Conservation (phyloP, 106 monocot genomes). For the Dioscorea dumetorum region DNA sequence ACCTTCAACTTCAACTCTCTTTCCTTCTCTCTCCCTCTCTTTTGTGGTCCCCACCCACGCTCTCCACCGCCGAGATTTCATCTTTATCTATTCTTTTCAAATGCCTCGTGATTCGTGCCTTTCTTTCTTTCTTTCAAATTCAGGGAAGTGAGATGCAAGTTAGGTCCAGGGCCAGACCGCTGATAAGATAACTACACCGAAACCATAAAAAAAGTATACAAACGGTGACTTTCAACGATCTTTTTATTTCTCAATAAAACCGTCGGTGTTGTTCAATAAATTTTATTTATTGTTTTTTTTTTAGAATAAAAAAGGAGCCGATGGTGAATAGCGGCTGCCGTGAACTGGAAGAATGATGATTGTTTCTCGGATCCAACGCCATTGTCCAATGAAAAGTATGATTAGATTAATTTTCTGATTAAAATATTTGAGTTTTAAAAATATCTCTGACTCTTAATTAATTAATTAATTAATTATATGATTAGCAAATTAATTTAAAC, state of each 20-base stretch:
- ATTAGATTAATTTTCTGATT: too few species aligned
- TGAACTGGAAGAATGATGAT: too few species aligned
- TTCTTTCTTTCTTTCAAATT: background rate
- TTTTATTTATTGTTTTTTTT: too few species aligned
- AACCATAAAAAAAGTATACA: background rate
- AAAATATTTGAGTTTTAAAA: too few species aligned
- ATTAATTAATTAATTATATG: too few species aligned
- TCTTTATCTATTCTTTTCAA: background rate
- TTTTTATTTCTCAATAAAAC: background rate
- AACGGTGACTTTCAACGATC: background rate
- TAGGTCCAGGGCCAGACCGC: background rate
- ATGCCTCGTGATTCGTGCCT: background rate
- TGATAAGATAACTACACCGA: background rate
- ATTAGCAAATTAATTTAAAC: too few species aligned
- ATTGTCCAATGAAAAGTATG: too few species aligned
- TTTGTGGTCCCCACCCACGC: background rate
- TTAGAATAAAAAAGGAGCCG: too few species aligned
- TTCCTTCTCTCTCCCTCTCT: conserved; percentile 2
- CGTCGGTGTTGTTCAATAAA: background rate
- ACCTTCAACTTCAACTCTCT: conserved; percentile 22
- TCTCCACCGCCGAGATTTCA: conserved; percentile 1
- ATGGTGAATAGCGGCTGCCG: too few species aligned
- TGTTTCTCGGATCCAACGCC: too few species aligned
- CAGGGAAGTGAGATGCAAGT: background rate
- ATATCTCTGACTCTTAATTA: too few species aligned